These are phyloP conservation scores for Ligustrum vulgare DNA, from an alignment of 257 asterid genomes.

Conservation along the genomic window DNA sequence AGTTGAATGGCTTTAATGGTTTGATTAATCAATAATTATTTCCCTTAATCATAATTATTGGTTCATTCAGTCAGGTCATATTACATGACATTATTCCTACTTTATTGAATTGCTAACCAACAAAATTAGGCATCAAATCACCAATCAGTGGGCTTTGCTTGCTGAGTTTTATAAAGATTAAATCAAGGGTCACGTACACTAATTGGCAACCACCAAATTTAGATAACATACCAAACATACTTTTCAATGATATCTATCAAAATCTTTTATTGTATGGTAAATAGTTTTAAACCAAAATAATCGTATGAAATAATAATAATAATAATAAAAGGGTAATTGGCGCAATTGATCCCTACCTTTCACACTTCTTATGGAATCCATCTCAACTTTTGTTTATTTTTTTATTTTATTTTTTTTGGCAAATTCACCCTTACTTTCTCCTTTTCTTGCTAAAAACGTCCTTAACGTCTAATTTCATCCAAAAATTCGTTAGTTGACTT, in stretches of 20 bases:
- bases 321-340: no score
- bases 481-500: no score
- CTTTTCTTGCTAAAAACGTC: no score
- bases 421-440: no score
- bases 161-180: constrained; percentile 19
- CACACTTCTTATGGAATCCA: no score
- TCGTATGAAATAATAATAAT: background rate
- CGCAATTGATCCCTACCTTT: no score
- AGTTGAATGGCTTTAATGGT: background rate
- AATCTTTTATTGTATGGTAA: background rate
- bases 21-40: background rate
- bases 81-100: constrained; percentile 19
- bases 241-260: constrained; percentile 24
- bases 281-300: background rate
- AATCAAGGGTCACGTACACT: constrained; percentile 24
- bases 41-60: background rate
- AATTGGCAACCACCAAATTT: constrained; percentile 40
- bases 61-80: background rate
- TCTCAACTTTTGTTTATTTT: no score
- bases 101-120: constrained; percentile 24
- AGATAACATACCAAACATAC: constrained; percentile 46
- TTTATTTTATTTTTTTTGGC: no score
- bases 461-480: no score
- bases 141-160: constrained; percentile 27
- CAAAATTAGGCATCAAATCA: constrained; percentile 43